A percentile compares a stretch with the other conserved stretches of the same genome.
phyloP scores from a whole-genome alignment of 169 alveolate species.

The Eimeria maxima region DNA sequence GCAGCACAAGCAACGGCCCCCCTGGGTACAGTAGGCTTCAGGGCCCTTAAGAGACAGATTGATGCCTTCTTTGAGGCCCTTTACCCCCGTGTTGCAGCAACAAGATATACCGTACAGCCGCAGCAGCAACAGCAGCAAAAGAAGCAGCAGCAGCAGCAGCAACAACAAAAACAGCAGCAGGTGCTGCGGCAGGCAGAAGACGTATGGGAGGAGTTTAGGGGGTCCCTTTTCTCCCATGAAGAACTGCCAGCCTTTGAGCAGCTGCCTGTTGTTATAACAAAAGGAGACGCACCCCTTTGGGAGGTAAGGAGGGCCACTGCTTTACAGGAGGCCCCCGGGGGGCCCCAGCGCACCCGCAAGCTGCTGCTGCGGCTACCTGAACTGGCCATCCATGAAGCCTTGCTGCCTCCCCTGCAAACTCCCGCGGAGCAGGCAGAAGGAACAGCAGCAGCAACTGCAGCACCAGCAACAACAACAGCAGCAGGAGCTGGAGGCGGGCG shows the following conservation, averaged over 20 bases:
- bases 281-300: constrained; percentile 6
- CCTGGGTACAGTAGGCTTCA: not conserved
- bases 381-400: constrained; percentile 30
- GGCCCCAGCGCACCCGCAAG: not conserved
- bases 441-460: constrained; percentile 6
- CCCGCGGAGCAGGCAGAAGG: constrained; percentile 1
- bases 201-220: constrained; percentile 27
- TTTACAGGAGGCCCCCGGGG: constrained; percentile 11
- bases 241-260: not conserved
- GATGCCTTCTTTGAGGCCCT: constrained; percentile 13
- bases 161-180: not conserved
- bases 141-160: constrained; percentile 49
- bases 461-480: constrained; percentile 1
- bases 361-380: constrained; percentile 49
- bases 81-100: constrained; percentile 19
- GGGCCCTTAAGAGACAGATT: not conserved
- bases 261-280: not conserved
- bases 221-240: not conserved
- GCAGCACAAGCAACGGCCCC: constrained; percentile 49
- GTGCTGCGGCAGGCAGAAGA: not conserved
- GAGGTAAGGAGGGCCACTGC: not conserved
- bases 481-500: constrained; percentile 1
- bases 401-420: not conserved
- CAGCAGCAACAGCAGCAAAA: constrained; percentile 51
- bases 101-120: not conserved